These are phyloP conservation scores for Coniosporium apollinis DNA, from an alignment of 495 filamentous ascomycete genomes.

Conservation along the genomic window DNA sequence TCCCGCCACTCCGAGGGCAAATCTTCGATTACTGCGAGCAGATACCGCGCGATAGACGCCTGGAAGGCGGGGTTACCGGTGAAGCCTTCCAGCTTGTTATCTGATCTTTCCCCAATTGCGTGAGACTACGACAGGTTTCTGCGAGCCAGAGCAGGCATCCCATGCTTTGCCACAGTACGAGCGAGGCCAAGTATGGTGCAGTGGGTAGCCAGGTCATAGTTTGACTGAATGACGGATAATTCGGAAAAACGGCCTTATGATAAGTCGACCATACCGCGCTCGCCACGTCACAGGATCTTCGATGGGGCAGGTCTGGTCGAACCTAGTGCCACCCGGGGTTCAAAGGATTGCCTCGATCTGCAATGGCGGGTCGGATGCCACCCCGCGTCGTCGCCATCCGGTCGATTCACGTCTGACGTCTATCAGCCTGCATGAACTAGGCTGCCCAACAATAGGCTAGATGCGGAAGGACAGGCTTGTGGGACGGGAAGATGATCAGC, in stretches of 20 bases:
- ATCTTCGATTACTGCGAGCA: no score
- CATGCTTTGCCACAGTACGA: conserved; percentile 3
- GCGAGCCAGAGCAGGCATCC: conserved; percentile 2
- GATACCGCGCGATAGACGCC: no score
- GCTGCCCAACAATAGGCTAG: background rate
- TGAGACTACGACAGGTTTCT: background rate
- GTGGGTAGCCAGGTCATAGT: background rate
- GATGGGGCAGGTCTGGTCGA: conserved; percentile 3
- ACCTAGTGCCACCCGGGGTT: conserved; percentile 1
- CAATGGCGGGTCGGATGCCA: conserved; percentile 4
- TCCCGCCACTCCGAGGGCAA: no score
- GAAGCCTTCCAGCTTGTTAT: conserved; percentile 1
- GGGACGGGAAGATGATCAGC: conserved; percentile 4
- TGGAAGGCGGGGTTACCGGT: conserved; percentile 2
- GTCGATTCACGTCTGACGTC: background rate
- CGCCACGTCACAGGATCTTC: conserved; percentile 6
- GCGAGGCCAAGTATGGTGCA: background rate
- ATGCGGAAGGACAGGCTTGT: background rate
- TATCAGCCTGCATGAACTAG: conserved; percentile 1
- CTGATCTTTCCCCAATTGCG: background rate
- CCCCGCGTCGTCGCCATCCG: conserved; percentile 1
- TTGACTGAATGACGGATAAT: background rate
- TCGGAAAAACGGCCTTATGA: conserved; percentile 2
- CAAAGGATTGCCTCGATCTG: conserved; percentile 1
- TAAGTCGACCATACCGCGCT: conserved; percentile 5